Evolutionary conservation across 108 stramenopile genomes (phyloP), one percentile per base, ranked within the genome.

Genomic region (Cyclotella distinguenda): DNA sequence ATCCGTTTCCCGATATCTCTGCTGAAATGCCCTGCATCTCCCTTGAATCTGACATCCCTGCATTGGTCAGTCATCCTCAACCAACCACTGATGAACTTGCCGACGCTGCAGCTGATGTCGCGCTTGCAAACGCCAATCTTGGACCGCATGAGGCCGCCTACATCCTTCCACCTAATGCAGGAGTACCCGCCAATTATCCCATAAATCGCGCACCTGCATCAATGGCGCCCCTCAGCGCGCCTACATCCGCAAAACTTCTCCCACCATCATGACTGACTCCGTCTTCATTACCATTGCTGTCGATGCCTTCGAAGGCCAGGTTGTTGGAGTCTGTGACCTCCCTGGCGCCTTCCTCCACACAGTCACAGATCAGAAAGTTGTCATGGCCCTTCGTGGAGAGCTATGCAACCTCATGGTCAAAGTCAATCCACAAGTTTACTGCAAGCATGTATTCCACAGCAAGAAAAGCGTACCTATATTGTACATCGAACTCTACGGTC

Each of bases 301-400:
- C 43, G 83, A 84, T 43, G 83, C 83, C 19, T 19, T 74, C 15
- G 66, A 80, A 69, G 34, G 60, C 3, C n/a, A 80, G 12, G 67
- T 81, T 34, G 80, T 83, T 0, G 79, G 72, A 27, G 65, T 67
- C 2, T 12, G 43, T 54, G 82, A 86, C 50, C n/a, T 86, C 4
- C 80, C 73, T 3, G 75, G 67, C 26, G 78, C 80, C 1, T 86
- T 82, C 53, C 21, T 86, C 10, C 85, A 86, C 34, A 59, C 82
- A 5, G 28, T 73, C 1, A 62, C 54, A 19, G 75, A 77, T 21
- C 50, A 66, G 12, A 60, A 26, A 7, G 38, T 78, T 6, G 40
- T 48, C 18, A 33, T 82, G 74, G 48, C 42, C 12, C 12, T 65
- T 12, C 23, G 54, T 1, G 73, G 73, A 7, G 26, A 70, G 22